Conservation (phyloP, 176 grass and related monocot species). For the Themeda triandra region DNA sequence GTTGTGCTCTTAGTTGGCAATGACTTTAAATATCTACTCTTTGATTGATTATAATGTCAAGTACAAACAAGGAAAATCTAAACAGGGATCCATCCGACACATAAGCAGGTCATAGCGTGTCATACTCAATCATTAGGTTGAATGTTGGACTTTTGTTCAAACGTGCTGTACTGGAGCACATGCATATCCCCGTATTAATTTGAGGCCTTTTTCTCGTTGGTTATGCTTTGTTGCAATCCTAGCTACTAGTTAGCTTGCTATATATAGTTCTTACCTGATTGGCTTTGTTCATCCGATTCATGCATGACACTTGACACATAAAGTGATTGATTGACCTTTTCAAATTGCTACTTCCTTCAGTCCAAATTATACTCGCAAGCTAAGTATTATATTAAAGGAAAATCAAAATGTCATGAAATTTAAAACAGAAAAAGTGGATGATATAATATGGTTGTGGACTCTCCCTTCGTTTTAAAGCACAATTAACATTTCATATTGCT, state of each 20-base stretch:
- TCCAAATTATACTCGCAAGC: no score
- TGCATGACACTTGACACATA: neutral
- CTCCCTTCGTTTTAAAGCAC: no score
- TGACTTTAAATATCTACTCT: neutral
- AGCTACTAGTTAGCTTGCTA: neutral
- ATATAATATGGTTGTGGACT: no score
- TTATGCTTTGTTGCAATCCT: neutral
- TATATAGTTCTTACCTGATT: no score
- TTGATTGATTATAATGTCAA: neutral
- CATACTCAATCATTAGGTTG: constrained; percentile 10
- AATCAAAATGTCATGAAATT: no score
- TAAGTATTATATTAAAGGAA: no score
- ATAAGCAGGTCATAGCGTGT: neutral
- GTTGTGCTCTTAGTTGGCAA: neutral
- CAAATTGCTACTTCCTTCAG: no score
- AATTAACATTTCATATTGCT: no score
- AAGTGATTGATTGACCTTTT: neutral
- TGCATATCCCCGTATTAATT: neutral
- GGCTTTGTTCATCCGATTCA: neutral
- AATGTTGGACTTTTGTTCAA: neutral
- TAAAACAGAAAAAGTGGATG: no score
- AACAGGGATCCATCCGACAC: neutral
- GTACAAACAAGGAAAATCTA: neutral
- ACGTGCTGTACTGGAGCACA: neutral
- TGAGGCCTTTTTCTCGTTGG: neutral